These are phyloP conservation scores for Austroboletus niveus DNA, from an alignment of 1,284 basidiomycete species.

Conservation along the genomic window DNA sequence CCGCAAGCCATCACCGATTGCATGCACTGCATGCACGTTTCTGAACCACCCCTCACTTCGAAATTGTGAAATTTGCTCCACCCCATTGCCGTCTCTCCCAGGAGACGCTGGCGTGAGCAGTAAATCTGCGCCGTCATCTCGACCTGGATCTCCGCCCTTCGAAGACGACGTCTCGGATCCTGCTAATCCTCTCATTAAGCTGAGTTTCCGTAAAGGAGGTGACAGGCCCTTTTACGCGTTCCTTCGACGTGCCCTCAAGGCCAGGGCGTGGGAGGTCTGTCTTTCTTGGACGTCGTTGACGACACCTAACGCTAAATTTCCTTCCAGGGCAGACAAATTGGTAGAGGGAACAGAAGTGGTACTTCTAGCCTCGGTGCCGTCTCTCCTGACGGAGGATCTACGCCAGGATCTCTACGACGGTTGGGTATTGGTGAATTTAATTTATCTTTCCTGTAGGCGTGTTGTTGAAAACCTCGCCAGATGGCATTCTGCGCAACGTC, in stretches of 20 bases:
- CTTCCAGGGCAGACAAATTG: conserved; percentile 28
- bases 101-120: conserved; percentile 29
- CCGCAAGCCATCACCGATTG: conserved; percentile 31
- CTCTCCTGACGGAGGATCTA: conserved; percentile 18
- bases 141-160: conserved; percentile 50
- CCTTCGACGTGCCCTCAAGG: conserved; percentile 74
- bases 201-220: conserved; percentile 92
- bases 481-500: conserved; percentile 76
- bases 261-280: conserved; percentile 81
- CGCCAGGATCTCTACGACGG: conserved; percentile 18
- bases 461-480: conserved; percentile 39
- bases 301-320: conserved; percentile 7
- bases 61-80: conserved; percentile 87
- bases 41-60: conserved; percentile 79
- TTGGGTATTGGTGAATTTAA: conserved; percentile 27
- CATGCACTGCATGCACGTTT: conserved; percentile 91
- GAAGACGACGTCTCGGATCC: conserved; percentile 36
- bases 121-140: conserved; percentile 62
- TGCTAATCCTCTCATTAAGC: conserved; percentile 50
- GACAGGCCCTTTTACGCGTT: conserved; percentile 82
- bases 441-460: not conserved
- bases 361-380: conserved; percentile 18
- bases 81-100: conserved; percentile 49
- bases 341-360: conserved; percentile 22
- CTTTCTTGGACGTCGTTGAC: not conserved